A percentile compares a stretch with the other conserved stretches of the same genome.
These are phyloP conservation scores for Cutaneotrichosporon dermatis DNA, from an alignment of 1,284 basidiomycete genomes.

Conservation along the genomic window DNA sequence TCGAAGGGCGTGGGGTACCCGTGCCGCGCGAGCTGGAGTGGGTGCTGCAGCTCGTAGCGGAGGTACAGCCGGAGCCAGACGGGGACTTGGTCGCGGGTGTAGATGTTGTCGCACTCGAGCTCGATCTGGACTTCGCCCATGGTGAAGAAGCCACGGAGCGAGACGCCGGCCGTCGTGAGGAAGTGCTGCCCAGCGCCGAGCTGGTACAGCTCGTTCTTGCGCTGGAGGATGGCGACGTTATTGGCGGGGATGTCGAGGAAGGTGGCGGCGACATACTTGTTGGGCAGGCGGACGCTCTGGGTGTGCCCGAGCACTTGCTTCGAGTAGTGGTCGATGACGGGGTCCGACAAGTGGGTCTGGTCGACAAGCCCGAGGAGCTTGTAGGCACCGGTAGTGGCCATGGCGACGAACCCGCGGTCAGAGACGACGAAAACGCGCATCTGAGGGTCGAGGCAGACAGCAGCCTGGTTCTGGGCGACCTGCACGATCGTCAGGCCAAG, in stretches of 20 bases:
- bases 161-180: slow-evolving; percentile 10
- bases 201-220: slow-evolving; percentile 13
- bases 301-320: slow-evolving; percentile 10
- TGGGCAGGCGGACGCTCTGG: slow-evolving; percentile 12
- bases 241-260: slow-evolving; percentile 19
- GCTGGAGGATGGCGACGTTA: slow-evolving; percentile 18
- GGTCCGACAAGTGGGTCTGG: slow-evolving; percentile 15
- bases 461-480: slow-evolving; percentile 19
- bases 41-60: slow-evolving; percentile 14
- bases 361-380: slow-evolving; percentile 17
- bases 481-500: slow-evolving; percentile 18
- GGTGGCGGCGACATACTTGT: slow-evolving; percentile 15
- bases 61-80: slow-evolving; percentile 20
- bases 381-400: slow-evolving; percentile 17
- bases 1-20: slow-evolving; percentile 17
- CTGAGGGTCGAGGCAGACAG: slow-evolving; percentile 18
- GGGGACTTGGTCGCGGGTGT: slow-evolving; percentile 19
- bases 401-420: slow-evolving; percentile 17
- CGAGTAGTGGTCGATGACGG: slow-evolving; percentile 9
- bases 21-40: slow-evolving; percentile 13
- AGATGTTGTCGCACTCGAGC: slow-evolving; percentile 15
- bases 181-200: slow-evolving; percentile 18
- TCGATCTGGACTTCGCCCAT: slow-evolving; percentile 19
- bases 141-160: slow-evolving; percentile 13
- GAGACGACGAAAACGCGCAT: slow-evolving; percentile 17